Evolutionary conservation across 164 flowering plant genomes (phyloP), one percentile per base, ranked within the genome.

Genomic region (Stephania cephalantha): DNA sequence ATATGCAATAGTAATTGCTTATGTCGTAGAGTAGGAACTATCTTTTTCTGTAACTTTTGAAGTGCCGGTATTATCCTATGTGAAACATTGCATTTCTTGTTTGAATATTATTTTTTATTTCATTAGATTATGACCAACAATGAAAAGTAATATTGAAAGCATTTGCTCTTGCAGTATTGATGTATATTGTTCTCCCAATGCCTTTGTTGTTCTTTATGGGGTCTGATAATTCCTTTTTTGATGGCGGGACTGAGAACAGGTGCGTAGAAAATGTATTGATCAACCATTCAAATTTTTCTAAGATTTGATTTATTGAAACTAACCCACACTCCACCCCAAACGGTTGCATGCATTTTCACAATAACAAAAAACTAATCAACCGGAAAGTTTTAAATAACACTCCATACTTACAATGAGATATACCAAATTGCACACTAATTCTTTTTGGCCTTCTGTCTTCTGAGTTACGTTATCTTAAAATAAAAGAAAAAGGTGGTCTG

Each of bases 151-250:
- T 20, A 9, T 66, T 69, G n/a, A 58, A 65, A 45, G 42, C 53
- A 2, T 73, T 71, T 73, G n/a, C 29, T 73, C 64, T 68, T 90
- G 87, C 92, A 94, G 98, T 85, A 11, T 58, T 90, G 68, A 90
- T 86, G 94, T 92, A 90, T 78, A 91, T 92, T 76, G 77, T 91
- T 82, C 94, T 94, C 52, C 98, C 98, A 22, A 88, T 94, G 94
- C 98, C 98, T 71, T 74, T 91, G 78, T 74, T 94, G 68, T 89
- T 94, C 83, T 90, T 91, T 69, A 78, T 79, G 31, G 91, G 91
- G 1, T 88, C 95, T 42, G 88, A 89, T 77, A 70, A 87, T 29
- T 85, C 91, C 8, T 75, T 86, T 30, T 78, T 90, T 17, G 77
- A 81, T 29, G 58, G 89, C 11, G 92, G 85, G 69, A 81, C 88